These are phyloP conservation scores for Mortierella alpina DNA, from an alignment of 192 early-diverging fungal genomes.

Conservation along the genomic window DNA sequence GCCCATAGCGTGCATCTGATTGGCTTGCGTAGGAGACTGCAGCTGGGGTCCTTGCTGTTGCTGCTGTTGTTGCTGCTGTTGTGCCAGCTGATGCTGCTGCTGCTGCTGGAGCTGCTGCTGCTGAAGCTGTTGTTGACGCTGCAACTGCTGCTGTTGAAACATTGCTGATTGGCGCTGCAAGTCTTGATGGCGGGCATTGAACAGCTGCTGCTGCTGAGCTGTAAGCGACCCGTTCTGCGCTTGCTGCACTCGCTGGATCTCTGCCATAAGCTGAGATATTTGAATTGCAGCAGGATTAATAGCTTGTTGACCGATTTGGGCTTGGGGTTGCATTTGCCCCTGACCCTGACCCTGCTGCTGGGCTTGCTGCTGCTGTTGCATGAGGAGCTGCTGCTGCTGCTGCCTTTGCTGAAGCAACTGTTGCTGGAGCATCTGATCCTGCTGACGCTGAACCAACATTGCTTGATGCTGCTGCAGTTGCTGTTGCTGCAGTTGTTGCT, in stretches of 20 bases:
- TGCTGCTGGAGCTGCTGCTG: conserved; percentile 31
- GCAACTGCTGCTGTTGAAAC: conserved; percentile 17
- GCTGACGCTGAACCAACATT: conserved; percentile 16
- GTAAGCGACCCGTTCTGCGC: conserved; percentile 20
- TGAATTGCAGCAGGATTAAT: conserved; percentile 15
- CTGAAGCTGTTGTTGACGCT: conserved; percentile 25
- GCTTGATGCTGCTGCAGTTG: conserved; percentile 26
- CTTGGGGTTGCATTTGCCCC: conserved; percentile 14
- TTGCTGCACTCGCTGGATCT: conserved; percentile 21
- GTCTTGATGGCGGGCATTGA: conserved; percentile 1
- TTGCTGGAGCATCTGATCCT: conserved; percentile 26
- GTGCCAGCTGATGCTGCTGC: conserved; percentile 19
- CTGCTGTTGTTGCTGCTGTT: conserved; percentile 33
- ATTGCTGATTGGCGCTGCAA: conserved; percentile 5
- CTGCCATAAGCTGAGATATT: conserved; percentile 19
- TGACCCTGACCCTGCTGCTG: conserved; percentile 29
- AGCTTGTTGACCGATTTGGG: conserved; percentile 7
- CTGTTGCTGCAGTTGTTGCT: conserved; percentile 23
- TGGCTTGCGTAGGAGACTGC: conserved; percentile 29
- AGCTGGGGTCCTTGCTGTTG: conserved; percentile 36
- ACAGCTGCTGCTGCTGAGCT: conserved; percentile 9
- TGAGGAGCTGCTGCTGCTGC: conserved; percentile 23
- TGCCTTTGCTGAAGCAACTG: conserved; percentile 6
- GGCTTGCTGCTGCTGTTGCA: conserved; percentile 19
- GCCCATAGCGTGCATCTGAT: conserved; percentile 44